These are phyloP conservation scores for Darksidea phi DNA, from an alignment of 495 filamentous ascomycete genomes.

Conservation along the genomic window DNA sequence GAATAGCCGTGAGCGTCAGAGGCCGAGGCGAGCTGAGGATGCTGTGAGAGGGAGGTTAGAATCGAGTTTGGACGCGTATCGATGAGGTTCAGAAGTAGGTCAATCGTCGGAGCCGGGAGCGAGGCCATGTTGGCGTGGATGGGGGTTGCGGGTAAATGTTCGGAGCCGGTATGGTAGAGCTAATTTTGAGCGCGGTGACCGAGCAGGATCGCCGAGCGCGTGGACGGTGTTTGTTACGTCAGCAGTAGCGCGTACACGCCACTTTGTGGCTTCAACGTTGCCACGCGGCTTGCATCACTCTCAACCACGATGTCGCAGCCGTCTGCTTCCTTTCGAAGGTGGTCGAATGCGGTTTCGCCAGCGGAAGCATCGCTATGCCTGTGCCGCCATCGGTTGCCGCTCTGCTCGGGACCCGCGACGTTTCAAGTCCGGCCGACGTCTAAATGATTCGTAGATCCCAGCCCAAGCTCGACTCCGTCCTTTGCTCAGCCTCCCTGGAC, in stretches of 20 bases:
- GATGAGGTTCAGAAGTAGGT: slow-evolving; percentile 44
- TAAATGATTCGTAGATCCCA: too few species aligned
- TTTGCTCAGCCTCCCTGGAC: too few species aligned
- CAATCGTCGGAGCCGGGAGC: slow-evolving; percentile 37
- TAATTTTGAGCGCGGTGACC: not conserved
- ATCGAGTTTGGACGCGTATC: slow-evolving; percentile 40
- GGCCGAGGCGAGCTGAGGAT: slow-evolving; percentile 41
- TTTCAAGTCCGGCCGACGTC: too few species aligned
- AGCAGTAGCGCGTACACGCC: not conserved
- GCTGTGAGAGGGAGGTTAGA: slow-evolving; percentile 35
- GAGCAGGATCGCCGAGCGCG: not conserved
- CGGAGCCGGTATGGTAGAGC: too few species aligned
- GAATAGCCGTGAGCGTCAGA: slow-evolving; percentile 61
- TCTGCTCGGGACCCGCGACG: too few species aligned
- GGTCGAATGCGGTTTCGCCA: too few species aligned
- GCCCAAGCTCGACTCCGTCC: too few species aligned
- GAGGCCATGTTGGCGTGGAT: slow-evolving; percentile 7
- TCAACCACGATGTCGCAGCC: too few species aligned
- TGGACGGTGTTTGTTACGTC: not conserved
- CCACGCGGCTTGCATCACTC: not conserved
- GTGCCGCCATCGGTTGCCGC: too few species aligned
- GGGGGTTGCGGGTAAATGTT: too few species aligned
- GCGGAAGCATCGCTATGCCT: too few species aligned
- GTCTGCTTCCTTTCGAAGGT: too few species aligned
- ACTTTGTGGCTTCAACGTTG: not conserved